Evolutionary conservation across 2,329 filamentous ascomycete species (phyloP), one percentile per base, ranked within the genome.

Genomic region (Penicillium crustosum): DNA sequence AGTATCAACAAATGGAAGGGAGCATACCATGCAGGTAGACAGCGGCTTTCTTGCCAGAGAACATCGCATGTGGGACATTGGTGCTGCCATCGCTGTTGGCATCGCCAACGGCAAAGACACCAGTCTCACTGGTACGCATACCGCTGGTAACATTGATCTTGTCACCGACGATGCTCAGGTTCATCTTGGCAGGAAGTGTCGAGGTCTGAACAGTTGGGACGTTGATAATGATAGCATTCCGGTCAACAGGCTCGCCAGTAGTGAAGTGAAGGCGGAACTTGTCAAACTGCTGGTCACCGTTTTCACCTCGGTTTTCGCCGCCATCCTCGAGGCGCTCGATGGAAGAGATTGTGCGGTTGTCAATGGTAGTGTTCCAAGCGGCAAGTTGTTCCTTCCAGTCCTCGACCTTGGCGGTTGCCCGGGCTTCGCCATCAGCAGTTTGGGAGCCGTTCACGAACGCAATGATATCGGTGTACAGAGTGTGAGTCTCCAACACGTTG

Each of bases 41-140:
- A 6, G 82, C 84, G 0, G 83, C 76, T 31, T 79, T 71, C 77
- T 87, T 87, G 3, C 84, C 85, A 13, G 75, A 82, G 65, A 77
- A 87, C 65, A 87, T 78, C 0, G 85, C 85, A 60, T 86, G 84
- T 0, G 83, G 83, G 0, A 87, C 80, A 61, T 87, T 87, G 3
- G 83, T 86, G 9, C 77, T 74, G n/a, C 81, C 81, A 53, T 86
- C 84, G 33, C 79, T 80, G 70, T 87, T 87, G 13, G 80, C 81
- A 61, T 87, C 85, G 0, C 85, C 85, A 21, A 87, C 70, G 6
- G 82, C 84, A 63, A 81, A 87, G 0, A 86, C 79, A 1, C 83
- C 83, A 0, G 73, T 66, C 4, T 85, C 65, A 52, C 79, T 86
- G 0, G 84, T 86, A 15, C 74, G 64, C 58, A 83, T 74, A 0